Base-by-base conservation (phyloP, 1,139 yeast genomes). In the Geotrichum europaeum region DNA sequence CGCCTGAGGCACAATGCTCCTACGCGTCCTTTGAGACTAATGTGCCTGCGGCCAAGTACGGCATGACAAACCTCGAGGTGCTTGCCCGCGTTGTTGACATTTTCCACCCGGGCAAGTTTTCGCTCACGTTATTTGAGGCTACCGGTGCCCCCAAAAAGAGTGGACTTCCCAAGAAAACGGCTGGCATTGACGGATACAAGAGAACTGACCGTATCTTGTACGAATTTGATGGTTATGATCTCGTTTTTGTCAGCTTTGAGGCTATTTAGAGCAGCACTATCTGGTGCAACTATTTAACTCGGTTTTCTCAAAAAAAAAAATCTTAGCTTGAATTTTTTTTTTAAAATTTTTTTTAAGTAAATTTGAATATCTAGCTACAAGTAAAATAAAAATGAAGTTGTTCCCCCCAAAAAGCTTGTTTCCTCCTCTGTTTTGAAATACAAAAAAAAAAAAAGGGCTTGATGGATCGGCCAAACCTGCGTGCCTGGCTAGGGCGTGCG, bases 21-120 rank as follows among this genome's bases (percentile, higher is more conserved):
- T 94, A 94, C 75, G 98, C 98, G 15, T 89, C 96, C 18, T 94
- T 92, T 75, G 98, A 94, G 73, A 85, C 97, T 22, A 94, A 89
- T 72, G 89, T 85, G 56, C 84, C 86, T 12, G 76, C 83, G 4
- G 73, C 77, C 18, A 73, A 73, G 59, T 72, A 72, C 50, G 75
- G 78, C 18, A 72, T 81, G 56, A 75, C 79, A 56, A 81, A 85
- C 67, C 70, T 78, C 40, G 80, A 80, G 22, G 84, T 89, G 6
- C 66, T 75, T 28, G 70, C 76, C 58, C 81, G 81, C 56, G 86
- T 91, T 4, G 78, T 91, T 65, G 69, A 74, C 13, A 81, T 88
- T 53, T 87, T 92, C 74, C 79, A 79, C 62, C 98, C 98, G 3
- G 84, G 84, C 30, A 85, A 84, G 70, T 89, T 92, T 69, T 86